These are phyloP conservation scores for Talaromyces adpressus DNA, from an alignment of 495 filamentous ascomycete genomes.

Conservation along the genomic window DNA sequence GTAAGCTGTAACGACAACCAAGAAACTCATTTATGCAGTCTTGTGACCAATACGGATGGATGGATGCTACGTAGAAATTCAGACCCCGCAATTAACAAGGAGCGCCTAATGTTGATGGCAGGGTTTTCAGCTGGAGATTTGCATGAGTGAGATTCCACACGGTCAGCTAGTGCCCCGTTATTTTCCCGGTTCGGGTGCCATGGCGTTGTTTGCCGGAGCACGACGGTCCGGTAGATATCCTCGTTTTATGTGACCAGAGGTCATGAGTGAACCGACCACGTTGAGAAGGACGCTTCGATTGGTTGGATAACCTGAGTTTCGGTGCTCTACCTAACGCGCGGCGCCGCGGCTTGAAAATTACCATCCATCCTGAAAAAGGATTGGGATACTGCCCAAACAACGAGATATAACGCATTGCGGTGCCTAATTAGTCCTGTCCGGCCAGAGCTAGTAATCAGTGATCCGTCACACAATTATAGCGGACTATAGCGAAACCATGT, in stretches of 20 bases:
- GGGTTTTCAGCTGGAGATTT: background rate
- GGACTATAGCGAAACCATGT: background rate
- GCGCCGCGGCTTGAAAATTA: background rate
- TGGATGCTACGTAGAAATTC: background rate
- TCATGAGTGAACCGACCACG: constrained; percentile 4
- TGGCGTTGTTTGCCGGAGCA: constrained; percentile 3
- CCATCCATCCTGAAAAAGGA: background rate
- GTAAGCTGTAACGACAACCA: background rate
- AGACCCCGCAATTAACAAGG: background rate
- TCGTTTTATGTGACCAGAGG: background rate
- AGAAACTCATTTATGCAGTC: background rate
- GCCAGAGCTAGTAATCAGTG: background rate
- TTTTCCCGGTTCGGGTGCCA: background rate
- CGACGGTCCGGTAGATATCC: background rate
- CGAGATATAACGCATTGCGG: background rate
- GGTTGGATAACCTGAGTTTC: background rate
- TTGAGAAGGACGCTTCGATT: background rate
- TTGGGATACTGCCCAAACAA: background rate
- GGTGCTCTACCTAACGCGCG: background rate
- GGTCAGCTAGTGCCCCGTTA: constrained; percentile 4
- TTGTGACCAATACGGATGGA: background rate
- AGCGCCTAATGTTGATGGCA: background rate
- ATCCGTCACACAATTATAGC: background rate
- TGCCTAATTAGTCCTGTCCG: background rate
- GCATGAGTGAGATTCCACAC: background rate